Percentiles rank a stretch among this genome's conserved stretches.
Evolutionary conservation across 2,329 filamentous ascomycete genomes (phyloP).

Genomic region (Fusarium sp.): DNA sequence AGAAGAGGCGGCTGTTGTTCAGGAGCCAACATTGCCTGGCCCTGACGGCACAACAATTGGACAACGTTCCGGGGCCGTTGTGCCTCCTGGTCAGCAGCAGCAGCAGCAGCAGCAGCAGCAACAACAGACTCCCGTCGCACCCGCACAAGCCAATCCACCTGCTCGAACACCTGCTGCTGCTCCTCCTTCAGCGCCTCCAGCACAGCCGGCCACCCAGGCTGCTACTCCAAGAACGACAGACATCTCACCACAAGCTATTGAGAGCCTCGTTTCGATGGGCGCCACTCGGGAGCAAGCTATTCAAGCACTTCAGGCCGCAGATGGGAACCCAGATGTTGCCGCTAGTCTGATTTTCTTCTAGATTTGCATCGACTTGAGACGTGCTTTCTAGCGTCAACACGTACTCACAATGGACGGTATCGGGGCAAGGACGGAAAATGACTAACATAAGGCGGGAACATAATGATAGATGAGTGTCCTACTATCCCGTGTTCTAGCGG

Average conservation of each 20-base stretch:
- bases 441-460: slow-evolving; percentile 24
- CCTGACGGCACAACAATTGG: slow-evolving; percentile 92
- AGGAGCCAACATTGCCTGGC: slow-evolving; percentile 87
- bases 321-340: slow-evolving; percentile 90
- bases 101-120: slow-evolving; percentile 4
- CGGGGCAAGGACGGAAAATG: slow-evolving; percentile 28
- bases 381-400: slow-evolving; percentile 21
- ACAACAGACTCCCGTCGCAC: slow-evolving; percentile 30
- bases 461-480: slow-evolving; percentile 43
- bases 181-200: slow-evolving; percentile 46
- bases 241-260: slow-evolving; percentile 75
- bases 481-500: slow-evolving; percentile 22
- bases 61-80: slow-evolving; percentile 82
- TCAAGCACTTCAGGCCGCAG: slow-evolving; percentile 83
- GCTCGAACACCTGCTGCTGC: slow-evolving; percentile 48
- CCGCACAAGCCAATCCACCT: slow-evolving; percentile 45
- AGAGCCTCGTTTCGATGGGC: slow-evolving; percentile 81
- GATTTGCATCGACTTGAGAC: slow-evolving; percentile 13
- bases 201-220: slow-evolving; percentile 47
- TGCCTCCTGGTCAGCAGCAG: slow-evolving; percentile 45
- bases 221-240: slow-evolving; percentile 46
- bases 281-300: slow-evolving; percentile 82
- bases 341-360: slow-evolving; percentile 78
- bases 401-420: slow-evolving; percentile 25
- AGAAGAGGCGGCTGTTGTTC: slow-evolving; percentile 77